Base-by-base conservation (phyloP, 768 basidiomycete genomes). In the Psilocybe cyanescens region DNA sequence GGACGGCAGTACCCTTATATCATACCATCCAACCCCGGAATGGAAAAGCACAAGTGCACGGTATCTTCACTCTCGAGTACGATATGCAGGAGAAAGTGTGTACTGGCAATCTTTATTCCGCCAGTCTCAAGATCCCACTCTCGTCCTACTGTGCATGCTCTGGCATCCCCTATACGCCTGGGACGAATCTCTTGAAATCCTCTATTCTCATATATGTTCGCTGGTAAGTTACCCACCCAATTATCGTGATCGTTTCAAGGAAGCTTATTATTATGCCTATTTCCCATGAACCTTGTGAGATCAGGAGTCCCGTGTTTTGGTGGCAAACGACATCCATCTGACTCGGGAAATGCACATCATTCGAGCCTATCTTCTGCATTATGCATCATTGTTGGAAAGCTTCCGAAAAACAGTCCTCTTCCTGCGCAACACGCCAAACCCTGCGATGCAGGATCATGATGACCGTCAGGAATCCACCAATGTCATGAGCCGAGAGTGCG, bases 101-200 rank as follows among this genome's bases (percentile, higher is more conserved):
- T 81, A 82, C 60, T 83, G 81, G 80, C 72, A 76, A 54, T 75
- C 72, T 24, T 71, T 78, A 47, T 73, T 79, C 29, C 59, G 65
- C 60, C 71, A 67, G 24, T 78, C 83, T 1, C 68, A 71, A 3
- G 86, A 87, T 61, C 83, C 84, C 2, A 86, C 86, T 0, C 81
- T 86, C 57, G 60, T 86, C 0, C 72, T 86, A 29, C 66, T 87
- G 14, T 75, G 79, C 4, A 78, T 80, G 44, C 70, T 86, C 12
- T 87, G 85, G 86, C 81, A 86, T 56, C 80, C 83, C 4, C 53
- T 86, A 53, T 87, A 87, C 63, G 81, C 82, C 0, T 87, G 85
- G 84, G 85, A 87, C 57, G 80, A 87, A 66, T 75, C 84, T 0
- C 68, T 87, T 8, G 86, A 86, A 64, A 71, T 72, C 24, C 70